Percentiles rank a stretch among this genome's conserved stretches.
Conservation (phyloP, 2,329 filamentous ascomycete species). For the Pseudogymnoascus sp. region DNA sequence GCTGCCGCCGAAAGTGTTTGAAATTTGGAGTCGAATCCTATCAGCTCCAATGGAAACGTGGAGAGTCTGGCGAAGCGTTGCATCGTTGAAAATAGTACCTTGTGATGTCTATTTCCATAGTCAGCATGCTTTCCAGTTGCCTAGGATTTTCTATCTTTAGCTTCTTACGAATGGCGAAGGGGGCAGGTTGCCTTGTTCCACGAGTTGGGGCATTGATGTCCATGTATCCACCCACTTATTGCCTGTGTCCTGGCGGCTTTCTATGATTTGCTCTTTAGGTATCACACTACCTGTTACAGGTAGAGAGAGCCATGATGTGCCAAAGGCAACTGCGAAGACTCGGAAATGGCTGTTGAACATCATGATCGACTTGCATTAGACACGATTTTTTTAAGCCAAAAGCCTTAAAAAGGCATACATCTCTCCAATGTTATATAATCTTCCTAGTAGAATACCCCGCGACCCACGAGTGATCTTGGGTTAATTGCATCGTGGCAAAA, state of each 20-base stretch:
- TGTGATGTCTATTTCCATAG: slow-evolving; percentile 28
- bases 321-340: not conserved
- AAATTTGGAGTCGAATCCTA: slow-evolving; percentile 56
- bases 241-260: slow-evolving; percentile 23
- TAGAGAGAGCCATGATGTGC: not conserved
- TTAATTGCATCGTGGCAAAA: not conserved
- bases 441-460: not conserved
- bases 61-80: slow-evolving; percentile 61
- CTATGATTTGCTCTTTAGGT: not conserved
- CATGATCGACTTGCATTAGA: not conserved
- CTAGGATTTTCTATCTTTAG: too few relatives aligned
- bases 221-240: slow-evolving; percentile 58
- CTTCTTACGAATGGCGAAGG: slow-evolving; percentile 50
- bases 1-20: slow-evolving; percentile 58
- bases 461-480: not conserved
- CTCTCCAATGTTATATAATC: not conserved
- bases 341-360: not conserved
- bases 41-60: slow-evolving; percentile 51
- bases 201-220: slow-evolving; percentile 61
- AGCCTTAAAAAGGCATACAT: not conserved
- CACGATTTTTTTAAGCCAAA: not conserved
- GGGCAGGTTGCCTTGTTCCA: slow-evolving; percentile 56
- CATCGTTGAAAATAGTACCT: slow-evolving; percentile 50
- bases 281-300: not conserved
- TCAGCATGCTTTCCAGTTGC: not conserved